A percentile compares a stretch with the other conserved stretches of the same genome.
phyloP scores from a whole-genome alignment of 1,139 yeast genomes.

The Pichiaceae sp. region DNA sequence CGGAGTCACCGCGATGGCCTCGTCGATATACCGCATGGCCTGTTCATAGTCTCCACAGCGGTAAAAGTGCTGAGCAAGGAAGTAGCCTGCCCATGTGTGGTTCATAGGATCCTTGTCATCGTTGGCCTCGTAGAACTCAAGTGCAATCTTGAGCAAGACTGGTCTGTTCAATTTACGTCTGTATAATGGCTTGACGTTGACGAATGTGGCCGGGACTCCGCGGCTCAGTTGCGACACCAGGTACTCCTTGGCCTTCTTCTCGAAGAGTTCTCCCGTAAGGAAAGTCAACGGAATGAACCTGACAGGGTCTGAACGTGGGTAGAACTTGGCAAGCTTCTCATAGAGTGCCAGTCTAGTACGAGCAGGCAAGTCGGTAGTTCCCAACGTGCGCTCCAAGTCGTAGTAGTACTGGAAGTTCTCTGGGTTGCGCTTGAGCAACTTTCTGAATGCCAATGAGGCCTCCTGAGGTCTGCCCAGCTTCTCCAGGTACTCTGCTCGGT shows the following conservation, averaged over 20 bases:
- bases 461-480: conserved; percentile 38
- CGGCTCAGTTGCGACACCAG: conserved; percentile 54
- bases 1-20: conserved; percentile 68
- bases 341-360: conserved; percentile 44
- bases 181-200: conserved; percentile 76
- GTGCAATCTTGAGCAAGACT: conserved; percentile 47
- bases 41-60: conserved; percentile 39
- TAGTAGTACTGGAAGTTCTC: conserved; percentile 63
- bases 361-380: conserved; percentile 24
- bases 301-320: conserved; percentile 83
- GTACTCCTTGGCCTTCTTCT: conserved; percentile 39
- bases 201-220: conserved; percentile 89
- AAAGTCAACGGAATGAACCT: conserved; percentile 70
- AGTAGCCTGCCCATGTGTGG: conserved; percentile 71
- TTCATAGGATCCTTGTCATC: conserved; percentile 38
- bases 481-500: conserved; percentile 51
- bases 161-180: conserved; percentile 37
- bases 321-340: conserved; percentile 53
- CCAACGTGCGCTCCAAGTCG: conserved; percentile 57
- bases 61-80: conserved; percentile 73
- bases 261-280: conserved; percentile 56
- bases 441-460: conserved; percentile 63
- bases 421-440: conserved; percentile 76
- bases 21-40: conserved; percentile 51
- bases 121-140: conserved; percentile 31